A percentile compares a stretch with the other conserved stretches of the same genome.
These are phyloP conservation scores for Myriosclerotinia duriaeana DNA, from an alignment of 2,329 filamentous ascomycete genomes.

Conservation along the genomic window DNA sequence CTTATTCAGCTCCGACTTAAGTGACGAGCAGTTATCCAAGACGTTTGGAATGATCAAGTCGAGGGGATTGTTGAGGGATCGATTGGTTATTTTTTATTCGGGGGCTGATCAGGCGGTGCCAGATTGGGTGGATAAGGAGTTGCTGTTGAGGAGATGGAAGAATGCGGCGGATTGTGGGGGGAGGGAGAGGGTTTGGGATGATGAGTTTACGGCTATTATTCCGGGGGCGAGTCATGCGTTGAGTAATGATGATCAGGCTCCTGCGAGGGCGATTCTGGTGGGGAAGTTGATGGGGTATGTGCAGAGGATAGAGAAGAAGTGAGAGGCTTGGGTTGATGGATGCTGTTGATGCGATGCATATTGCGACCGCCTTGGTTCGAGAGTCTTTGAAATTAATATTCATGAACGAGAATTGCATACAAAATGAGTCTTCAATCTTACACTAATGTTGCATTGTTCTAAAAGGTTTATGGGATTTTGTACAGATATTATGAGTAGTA, in stretches of 20 bases:
- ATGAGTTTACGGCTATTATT: slow-evolving; percentile 49
- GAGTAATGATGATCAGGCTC: slow-evolving; percentile 48
- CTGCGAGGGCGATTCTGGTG: slow-evolving; percentile 38
- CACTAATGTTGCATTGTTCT: too few relatives aligned
- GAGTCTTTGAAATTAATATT: too few relatives aligned
- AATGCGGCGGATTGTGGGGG: slow-evolving; percentile 43
- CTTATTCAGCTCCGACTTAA: slow-evolving; percentile 62
- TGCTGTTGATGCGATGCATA: too few relatives aligned
- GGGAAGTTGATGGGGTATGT: slow-evolving; percentile 29
- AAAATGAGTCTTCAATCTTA: too few relatives aligned
- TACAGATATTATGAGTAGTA: too few relatives aligned
- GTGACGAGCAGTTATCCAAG: slow-evolving; percentile 47
- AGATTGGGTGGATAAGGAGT: slow-evolving; percentile 47
- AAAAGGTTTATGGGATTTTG: too few relatives aligned
- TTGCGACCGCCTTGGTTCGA: too few relatives aligned
- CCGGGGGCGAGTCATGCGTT: slow-evolving; percentile 51
- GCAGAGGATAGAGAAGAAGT: slow-evolving; percentile 9
- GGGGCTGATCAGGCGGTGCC: slow-evolving; percentile 49
- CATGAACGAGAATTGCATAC: too few relatives aligned
- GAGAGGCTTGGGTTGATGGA: neutral
- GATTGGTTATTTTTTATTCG: slow-evolving; percentile 47
- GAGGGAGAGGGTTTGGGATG: slow-evolving; percentile 46
- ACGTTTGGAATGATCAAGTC: slow-evolving; percentile 55
- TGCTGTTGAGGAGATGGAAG: slow-evolving; percentile 46
- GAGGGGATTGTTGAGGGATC: slow-evolving; percentile 30